Evolutionary conservation across 169 alveolate genomes (phyloP), one percentile per base, ranked within the genome.

Genomic region (Eimeria maxima): DNA sequence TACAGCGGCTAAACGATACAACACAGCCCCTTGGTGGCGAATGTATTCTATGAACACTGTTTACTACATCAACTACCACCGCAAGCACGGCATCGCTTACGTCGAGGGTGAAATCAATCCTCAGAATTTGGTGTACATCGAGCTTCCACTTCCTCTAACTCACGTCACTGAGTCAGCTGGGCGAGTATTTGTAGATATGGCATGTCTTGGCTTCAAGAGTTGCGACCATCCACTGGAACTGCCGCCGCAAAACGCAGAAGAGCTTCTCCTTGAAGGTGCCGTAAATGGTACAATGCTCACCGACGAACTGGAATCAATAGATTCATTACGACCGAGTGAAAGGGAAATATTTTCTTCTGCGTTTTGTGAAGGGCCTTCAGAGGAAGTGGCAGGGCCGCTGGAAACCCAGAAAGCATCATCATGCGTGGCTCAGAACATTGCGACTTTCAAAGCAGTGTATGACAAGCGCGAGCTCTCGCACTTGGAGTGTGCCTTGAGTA

Each of bases 161-260:
- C 95, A 91, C 60, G 87, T 81, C 33, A 91, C 95, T 60, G 76
- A 73, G 67, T 81, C 87, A 33, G 95, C 86, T n/a, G 95, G 95
- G 10, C 63, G 95, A 33, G 87, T 91, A 2, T 91, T 73, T 57
- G 90, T 73, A 42, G 95, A 91, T 24, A 55, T 91, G 60, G 83
- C 95, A 7, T 91, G 95, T 44, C 87, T 76, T 22, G 95, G 95
- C 38, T 91, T 91, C 81, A 50, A 65, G 80, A 73, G 90, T n/a
- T 91, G 95, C 67, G 78, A 80, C 18, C 86, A 76, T 60, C 86
- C 90, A 4, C 44, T 91, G 65, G 95, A 73, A 29, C 95, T 91
- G 7, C 95, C 95, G 10, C 95, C 69, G 6, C 83, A 91, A 57
- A 44, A 50, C 53, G 95, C 95, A 38, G 83, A 29, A 10, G 57